Base-by-base conservation (phyloP, 495 filamentous ascomycete genomes). In the Glutinoglossum americanum region DNA sequence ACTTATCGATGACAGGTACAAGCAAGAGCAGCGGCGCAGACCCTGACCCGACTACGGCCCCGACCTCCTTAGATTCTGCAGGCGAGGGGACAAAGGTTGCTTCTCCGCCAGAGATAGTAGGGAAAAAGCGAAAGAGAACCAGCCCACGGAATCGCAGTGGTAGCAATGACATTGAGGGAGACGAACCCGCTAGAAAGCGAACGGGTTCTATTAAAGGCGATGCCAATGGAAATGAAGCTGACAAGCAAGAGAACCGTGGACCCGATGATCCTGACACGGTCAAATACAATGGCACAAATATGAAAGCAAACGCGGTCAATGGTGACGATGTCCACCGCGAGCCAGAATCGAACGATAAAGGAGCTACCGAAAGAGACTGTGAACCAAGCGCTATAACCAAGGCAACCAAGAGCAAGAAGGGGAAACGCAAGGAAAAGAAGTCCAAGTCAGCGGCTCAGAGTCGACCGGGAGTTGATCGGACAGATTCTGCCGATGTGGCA, bases 181-280 rank as follows among this genome's bases (percentile, higher is more conserved):
- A 75, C 23, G 77, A 77, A 62, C 78, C 78, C 30, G 63, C 69
- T 35, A 67, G 72, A 60, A 85, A 83, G 67, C 77, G 81, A 54
- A 78, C 73, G 39, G 74, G 71, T 23, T 80, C 77, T 25, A 68
- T 72, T 57, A 65, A 63, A 62, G 61, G 57, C n/a, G 63, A 64
- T 2, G 56, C 32, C 6, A 56, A 5, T n/a, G 32, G 27, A 17
- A 45, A 56, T 25, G 30, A 23, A n/a, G 13, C 33, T 6, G 39
- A 56, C 41, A 45, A 27, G 19, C 33, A 32, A 13, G 39, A 41
- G 23, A 13, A 56, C 11, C 10, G n/a, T 15, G 54, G 25, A 19
- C 1, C 23, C 15, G 25, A 55, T 4, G 54, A 32, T 13, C 32
- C 28, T 41, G 25, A 30, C 17, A 17, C 6, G 27, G 54, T 33